Base-by-base conservation (phyloP, 192 early-diverging fungal genomes). In the Coemansia sp. region DNA sequence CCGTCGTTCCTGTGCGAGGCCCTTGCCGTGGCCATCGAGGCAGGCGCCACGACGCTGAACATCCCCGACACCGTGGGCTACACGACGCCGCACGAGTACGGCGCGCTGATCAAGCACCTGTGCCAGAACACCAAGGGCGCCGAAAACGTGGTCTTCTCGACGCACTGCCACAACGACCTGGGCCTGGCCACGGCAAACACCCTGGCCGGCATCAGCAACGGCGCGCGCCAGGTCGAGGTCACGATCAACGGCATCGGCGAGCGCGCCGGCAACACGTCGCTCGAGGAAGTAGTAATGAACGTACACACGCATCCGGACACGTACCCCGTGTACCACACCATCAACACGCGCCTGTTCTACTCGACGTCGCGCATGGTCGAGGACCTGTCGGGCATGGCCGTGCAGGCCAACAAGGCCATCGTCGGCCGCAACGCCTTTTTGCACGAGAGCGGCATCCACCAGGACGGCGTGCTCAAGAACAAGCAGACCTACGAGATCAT, bases 11-110 rank as follows among this genome's bases (percentile, higher is more conserved):
- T 98, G 71, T 91, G 89, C 76, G 62, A 85, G 63, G 89, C 96
- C 13, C 77, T 98, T 22, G 84, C 79, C 4, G 85, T 84, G 35
- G 93, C 95, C 32, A 90, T 94, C 60, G 83, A 84, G 61, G 94
- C 94, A 11, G 96, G 95, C 35, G 95, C 94, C 14, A 93, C 91
- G 1, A 98, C 95, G 6, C 74, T 98, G 53, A 98, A 98, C 73
- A 95, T 98, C 58, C 94, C 95, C n/a, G 95, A 98, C 68, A 98
- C 96, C 0, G 96, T 98, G 24, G 96, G 96, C 0, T 97, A 97
- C 83, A 95, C 90, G 69, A 90, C 83, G 20, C 96, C 96, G 7
- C 83, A 88, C 48, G 89, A 98, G 78, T 95, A 93, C 71, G 96
- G 95, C 9, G 72, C 65, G 16, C 82, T 93, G 74, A 93, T 98